These are phyloP conservation scores for Hygrocybe punicea DNA, from an alignment of 768 basidiomycete species.

Conservation along the genomic window DNA sequence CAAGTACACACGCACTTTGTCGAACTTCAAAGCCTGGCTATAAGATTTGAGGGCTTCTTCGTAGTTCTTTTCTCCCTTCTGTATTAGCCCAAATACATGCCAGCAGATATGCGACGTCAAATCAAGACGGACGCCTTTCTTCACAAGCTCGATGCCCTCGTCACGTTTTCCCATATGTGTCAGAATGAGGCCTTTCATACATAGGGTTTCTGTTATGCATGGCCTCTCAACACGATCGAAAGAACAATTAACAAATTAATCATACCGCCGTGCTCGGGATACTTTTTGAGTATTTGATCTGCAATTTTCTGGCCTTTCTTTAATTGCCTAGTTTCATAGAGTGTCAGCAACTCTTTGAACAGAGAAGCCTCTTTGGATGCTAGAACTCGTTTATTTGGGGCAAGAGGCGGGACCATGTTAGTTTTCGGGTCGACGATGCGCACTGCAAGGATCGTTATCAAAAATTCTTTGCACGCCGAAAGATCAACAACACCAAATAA, in stretches of 20 bases:
- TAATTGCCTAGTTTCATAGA: conserved; percentile 87
- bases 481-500: conserved; percentile 41
- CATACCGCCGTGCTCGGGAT: conserved; percentile 92
- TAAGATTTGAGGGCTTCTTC: conserved; percentile 94
- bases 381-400: conserved; percentile 53
- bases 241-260: background rate
- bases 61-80: conserved; percentile 92
- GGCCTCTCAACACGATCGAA: conserved; percentile 4
- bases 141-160: conserved; percentile 78
- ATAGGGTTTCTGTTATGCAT: conserved; percentile 71
- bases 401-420: conserved; percentile 16
- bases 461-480: background rate
- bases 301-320: conserved; percentile 88
- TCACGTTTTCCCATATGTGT: conserved; percentile 77
- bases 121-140: conserved; percentile 78
- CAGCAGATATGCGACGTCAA: conserved; percentile 91
- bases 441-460: no score
- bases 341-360: conserved; percentile 81
- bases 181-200: conserved; percentile 91
- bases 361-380: conserved; percentile 80
- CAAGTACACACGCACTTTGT: conserved; percentile 58
- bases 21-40: conserved; percentile 80
- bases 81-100: conserved; percentile 96
- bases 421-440: background rate
- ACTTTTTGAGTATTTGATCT: conserved; percentile 92